Evolutionary conservation across 495 filamentous ascomycete species (phyloP).

Genomic region (Daldinia caldariorum): DNA sequence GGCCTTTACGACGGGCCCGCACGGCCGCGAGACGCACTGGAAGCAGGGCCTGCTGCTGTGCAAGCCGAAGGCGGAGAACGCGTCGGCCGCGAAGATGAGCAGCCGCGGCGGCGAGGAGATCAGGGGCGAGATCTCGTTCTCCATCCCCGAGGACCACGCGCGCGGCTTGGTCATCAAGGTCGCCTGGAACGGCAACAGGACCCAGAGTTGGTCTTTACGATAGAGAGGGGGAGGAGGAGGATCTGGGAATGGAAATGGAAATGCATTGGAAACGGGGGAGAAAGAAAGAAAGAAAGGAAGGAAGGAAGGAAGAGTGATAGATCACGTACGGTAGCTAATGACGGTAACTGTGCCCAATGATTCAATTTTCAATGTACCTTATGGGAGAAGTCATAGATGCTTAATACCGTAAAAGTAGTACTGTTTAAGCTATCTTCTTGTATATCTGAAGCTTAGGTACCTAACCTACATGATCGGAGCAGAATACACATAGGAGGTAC

Average conservation of each 20-base stretch:
- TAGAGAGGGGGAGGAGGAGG: no score
- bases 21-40: conserved; percentile 84
- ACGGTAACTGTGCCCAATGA: not conserved
- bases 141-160: conserved; percentile 58
- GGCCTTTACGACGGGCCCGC: conserved; percentile 82
- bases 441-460: not conserved
- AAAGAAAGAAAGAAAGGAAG: no score
- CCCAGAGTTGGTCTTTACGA: conserved; percentile 57
- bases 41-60: conserved; percentile 75
- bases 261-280: not conserved
- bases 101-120: conserved; percentile 53
- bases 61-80: conserved; percentile 42
- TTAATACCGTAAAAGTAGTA: not conserved
- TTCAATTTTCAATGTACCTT: not conserved
- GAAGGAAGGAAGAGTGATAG: not conserved
- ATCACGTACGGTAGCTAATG: not conserved
- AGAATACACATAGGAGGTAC: no score
- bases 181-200: conserved; percentile 54
- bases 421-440: not conserved
- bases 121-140: conserved; percentile 58
- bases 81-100: conserved; percentile 42
- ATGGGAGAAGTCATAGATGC: not conserved
- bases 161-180: conserved; percentile 58
- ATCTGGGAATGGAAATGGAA: not conserved
- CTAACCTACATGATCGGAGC: no score